Percentiles rank a stretch among this genome's conserved stretches.
phyloP scores from a whole-genome alignment of 805 yeast genomes.

The Pichia membranifaciens region DNA sequence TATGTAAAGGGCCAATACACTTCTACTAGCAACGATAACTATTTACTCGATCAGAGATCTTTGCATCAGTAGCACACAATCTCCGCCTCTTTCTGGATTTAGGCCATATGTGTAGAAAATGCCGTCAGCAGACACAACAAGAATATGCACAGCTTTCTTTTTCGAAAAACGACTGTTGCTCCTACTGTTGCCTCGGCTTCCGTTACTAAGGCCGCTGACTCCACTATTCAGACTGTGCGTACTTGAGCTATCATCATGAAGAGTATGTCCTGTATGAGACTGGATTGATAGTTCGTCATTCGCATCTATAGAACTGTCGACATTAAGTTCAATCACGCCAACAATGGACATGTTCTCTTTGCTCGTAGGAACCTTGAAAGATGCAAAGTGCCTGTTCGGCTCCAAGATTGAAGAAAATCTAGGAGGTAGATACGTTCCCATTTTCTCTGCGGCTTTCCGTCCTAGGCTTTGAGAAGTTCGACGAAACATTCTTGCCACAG shows the following conservation, averaged over 20 bases:
- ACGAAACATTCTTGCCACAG: slow-evolving; percentile 70
- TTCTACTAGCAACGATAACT: too few species aligned
- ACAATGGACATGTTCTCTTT: slow-evolving; percentile 42
- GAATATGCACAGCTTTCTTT: slow-evolving; percentile 42
- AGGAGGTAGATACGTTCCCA: slow-evolving; percentile 85
- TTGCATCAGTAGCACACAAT: slow-evolving; percentile 76
- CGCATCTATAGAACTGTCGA: slow-evolving; percentile 17
- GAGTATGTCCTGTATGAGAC: not conserved
- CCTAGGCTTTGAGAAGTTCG: slow-evolving; percentile 75
- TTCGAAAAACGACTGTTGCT: slow-evolving; percentile 10
- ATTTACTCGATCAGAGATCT: slow-evolving; percentile 27
- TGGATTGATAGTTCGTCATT: not conserved
- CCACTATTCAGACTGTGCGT: slow-evolving; percentile 3
- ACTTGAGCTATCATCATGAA: slow-evolving; percentile 16
- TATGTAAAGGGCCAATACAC: too few species aligned
- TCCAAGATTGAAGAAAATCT: slow-evolving; percentile 82
- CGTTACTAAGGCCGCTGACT: slow-evolving; percentile 4
- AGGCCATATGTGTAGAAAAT: slow-evolving; percentile 77
- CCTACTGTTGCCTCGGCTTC: not conserved
- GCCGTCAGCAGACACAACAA: slow-evolving; percentile 86
- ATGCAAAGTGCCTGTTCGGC: slow-evolving; percentile 92
- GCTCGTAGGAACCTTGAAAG: slow-evolving; percentile 42
- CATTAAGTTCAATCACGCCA: slow-evolving; percentile 37
- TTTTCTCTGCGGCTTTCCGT: slow-evolving; percentile 75
- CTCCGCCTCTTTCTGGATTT: slow-evolving; percentile 90